Evolutionary conservation across 208 protist species (phyloP).

Genomic region (Porcisia hertigi): DNA sequence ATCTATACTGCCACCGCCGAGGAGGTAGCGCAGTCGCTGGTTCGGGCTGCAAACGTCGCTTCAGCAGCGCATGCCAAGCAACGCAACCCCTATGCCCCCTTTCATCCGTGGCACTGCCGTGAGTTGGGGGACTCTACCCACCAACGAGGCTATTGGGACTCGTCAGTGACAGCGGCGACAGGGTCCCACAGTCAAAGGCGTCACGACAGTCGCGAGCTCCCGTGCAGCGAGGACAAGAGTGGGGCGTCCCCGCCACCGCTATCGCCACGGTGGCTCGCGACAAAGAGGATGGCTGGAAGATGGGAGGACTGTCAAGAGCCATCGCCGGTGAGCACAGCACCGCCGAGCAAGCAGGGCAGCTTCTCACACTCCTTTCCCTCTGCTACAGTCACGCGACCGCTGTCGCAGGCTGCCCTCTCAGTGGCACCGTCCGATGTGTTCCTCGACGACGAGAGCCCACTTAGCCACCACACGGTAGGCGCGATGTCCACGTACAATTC

Average conservation of each 20-base stretch:
- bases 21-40: slow-evolving; percentile 21
- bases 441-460: background rate
- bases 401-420: background rate
- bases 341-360: slow-evolving; percentile 12
- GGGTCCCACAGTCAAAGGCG: background rate
- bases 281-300: background rate
- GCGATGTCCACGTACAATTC: background rate
- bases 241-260: background rate
- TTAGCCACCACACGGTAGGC: background rate
- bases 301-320: background rate
- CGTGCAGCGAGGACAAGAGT: background rate
- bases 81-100: background rate
- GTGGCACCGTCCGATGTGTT: background rate
- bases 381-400: background rate
- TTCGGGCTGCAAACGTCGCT: slow-evolving; percentile 4
- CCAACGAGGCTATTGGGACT: background rate
- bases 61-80: background rate
- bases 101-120: background rate
- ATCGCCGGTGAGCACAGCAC: slow-evolving; percentile 7
- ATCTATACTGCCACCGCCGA: slow-evolving; percentile 33
- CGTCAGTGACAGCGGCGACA: background rate
- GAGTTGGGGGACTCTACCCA: too few species aligned
- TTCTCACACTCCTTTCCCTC: background rate
- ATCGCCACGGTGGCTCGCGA: too few species aligned
- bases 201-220: background rate